Base-by-base conservation (phyloP, 2,329 filamentous ascomycete genomes). In the Cucurbitaria berberidis region DNA sequence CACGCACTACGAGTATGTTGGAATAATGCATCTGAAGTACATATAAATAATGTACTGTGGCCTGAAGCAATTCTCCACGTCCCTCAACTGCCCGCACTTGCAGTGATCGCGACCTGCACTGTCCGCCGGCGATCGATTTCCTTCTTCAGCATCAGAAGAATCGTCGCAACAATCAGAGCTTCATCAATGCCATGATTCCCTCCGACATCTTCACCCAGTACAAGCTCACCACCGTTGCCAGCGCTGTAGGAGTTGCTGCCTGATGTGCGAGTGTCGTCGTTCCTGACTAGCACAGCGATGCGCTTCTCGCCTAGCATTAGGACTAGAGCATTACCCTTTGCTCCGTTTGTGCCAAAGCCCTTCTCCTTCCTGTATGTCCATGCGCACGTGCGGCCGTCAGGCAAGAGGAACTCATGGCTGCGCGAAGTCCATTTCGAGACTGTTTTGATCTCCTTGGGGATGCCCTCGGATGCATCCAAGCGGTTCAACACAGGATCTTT, bases 91-190 rank as follows among this genome's bases (percentile, higher is more conserved):
- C 18, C 40, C 15, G 44, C 51, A 35, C 38, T 39, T 53, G 55
- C 36, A 63, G 84, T 77, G 3, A 78, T 71, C 51, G 79, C 77
- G 39, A 79, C 70, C 76, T 87, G 83, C 44, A 81, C 70, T 53
- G 77, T 66, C 52, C 83, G 76, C 58, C 83, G 75, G 36, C 85
- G 75, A 68, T 88, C 86, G 44, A 86, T 75, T 77, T 88, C 86
- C 71, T 82, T 84, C 80, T 88, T 88, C 60, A 88, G 68, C 85
- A 89, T 86, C 15, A 81, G 70, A 50, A 88, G 60, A 52, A 81
- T 85, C 15, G 82, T 86, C 38, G 81, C 79, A 16, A 87, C 77
- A 9, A 82, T 76, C 18, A 87, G 56, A n/a, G 78, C 74, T 62
- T 82, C 71, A 19, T 62, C 52, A 22, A 63, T 29, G 11, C 57